These are phyloP conservation scores for Jimgerdemannia flammicorona DNA, from an alignment of 192 early-diverging fungal species.

Conservation along the genomic window DNA sequence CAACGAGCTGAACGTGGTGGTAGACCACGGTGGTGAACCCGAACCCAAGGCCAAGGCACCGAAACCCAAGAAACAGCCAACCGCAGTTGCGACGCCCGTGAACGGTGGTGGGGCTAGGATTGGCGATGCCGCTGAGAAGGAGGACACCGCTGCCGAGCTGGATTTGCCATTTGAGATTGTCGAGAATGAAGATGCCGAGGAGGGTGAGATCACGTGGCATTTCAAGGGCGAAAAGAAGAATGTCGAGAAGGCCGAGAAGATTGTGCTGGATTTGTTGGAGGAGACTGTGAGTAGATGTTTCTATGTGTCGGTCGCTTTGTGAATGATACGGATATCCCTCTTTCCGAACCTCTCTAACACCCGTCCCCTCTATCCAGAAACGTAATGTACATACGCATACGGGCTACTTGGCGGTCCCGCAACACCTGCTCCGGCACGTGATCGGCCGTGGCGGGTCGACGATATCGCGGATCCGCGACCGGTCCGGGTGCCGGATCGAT, in stretches of 20 bases:
- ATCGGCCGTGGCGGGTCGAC: conserved; percentile 74
- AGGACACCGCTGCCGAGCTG: conserved; percentile 8
- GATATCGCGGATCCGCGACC: conserved; percentile 65
- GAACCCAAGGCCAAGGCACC: conserved; percentile 28
- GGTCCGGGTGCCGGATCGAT: conserved; percentile 59
- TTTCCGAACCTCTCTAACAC: background rate
- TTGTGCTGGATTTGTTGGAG: conserved; percentile 18
- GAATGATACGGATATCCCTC: background rate
- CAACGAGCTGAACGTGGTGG: conserved; percentile 57
- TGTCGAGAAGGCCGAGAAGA: conserved; percentile 36
- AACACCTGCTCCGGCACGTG: conserved; percentile 57
- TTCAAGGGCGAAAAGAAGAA: conserved; percentile 50
- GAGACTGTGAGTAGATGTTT: conserved; percentile 8
- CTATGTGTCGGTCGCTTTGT: conserved; percentile 3
- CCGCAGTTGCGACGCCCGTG: conserved; percentile 1
- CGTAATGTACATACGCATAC: conserved; percentile 20
- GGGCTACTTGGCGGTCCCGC: conserved; percentile 41
- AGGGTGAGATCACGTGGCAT: conserved; percentile 41
- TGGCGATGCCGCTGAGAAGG: conserved; percentile 33
- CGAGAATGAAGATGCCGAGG: conserved; percentile 18
- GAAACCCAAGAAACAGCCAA: conserved; percentile 2
- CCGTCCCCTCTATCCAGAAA: background rate
- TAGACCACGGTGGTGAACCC: conserved; percentile 37
- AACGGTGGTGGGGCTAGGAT: conserved; percentile 30
- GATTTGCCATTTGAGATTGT: conserved; percentile 27